Evolutionary conservation across 495 filamentous ascomycete genomes (phyloP).

Genomic region (Trichoderma asperelloides): DNA sequence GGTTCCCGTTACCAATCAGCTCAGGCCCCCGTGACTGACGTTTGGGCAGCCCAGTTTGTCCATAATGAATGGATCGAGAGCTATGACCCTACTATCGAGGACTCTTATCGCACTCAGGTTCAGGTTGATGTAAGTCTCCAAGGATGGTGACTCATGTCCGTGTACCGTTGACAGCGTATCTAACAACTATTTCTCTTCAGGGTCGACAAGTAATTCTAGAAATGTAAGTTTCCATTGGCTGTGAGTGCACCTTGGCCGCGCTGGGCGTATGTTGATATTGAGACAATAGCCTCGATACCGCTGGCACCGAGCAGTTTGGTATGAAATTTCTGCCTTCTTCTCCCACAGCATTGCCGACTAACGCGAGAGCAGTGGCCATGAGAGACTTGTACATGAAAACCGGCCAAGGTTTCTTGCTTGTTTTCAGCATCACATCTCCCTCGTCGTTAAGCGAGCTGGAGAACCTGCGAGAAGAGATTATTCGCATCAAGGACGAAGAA

Average conservation of each 20-base stretch:
- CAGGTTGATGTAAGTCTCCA: slow-evolving; percentile 73
- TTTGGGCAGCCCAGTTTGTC: slow-evolving; percentile 80
- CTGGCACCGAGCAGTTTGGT: slow-evolving; percentile 98
- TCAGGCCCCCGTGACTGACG: slow-evolving; percentile 20
- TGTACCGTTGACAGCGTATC: background rate
- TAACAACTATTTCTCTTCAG: slow-evolving; percentile 32
- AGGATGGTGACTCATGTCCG: background rate
- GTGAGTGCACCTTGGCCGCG: background rate
- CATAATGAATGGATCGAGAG: slow-evolving; percentile 99
- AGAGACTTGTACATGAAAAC: slow-evolving; percentile 96
- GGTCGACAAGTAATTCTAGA: slow-evolving; percentile 93
- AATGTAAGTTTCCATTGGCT: slow-evolving; percentile 54
- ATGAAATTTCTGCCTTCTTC: slow-evolving; percentile 28
- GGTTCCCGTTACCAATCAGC: slow-evolving; percentile 17
- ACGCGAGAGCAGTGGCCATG: slow-evolving; percentile 36
- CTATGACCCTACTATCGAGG: slow-evolving; percentile 96
- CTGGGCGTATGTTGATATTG: slow-evolving; percentile 16
- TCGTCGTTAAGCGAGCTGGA: slow-evolving; percentile 78
- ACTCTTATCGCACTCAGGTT: slow-evolving; percentile 91
- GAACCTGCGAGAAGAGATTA: slow-evolving; percentile 89
- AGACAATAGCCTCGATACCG: slow-evolving; percentile 75
- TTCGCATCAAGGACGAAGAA: slow-evolving; percentile 92
- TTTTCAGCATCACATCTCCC: slow-evolving; percentile 90
- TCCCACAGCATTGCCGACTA: slow-evolving; percentile 12
- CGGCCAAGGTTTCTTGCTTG: slow-evolving; percentile 92